Evolutionary conservation across 2,329 filamentous ascomycete species (phyloP), one percentile per base, ranked within the genome.

Genomic region (Ambrosiella cleistominuta): DNA sequence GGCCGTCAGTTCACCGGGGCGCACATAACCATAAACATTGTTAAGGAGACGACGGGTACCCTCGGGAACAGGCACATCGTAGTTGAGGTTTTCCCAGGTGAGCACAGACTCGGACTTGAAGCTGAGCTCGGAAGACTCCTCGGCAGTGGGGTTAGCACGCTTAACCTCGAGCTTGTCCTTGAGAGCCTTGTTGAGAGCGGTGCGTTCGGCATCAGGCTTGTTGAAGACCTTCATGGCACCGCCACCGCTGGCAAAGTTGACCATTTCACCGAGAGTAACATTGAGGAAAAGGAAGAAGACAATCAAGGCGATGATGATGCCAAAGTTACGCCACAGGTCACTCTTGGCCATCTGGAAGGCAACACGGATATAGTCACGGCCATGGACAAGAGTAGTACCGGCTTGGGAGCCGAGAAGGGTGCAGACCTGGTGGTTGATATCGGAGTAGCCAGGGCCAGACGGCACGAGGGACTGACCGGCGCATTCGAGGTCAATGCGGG

Each of bases 21-120:
- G 81, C 55, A 89, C 85, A 63, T 83, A 91, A 1, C 83, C 89
- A 58, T 71, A 77, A 1, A 81, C 71, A 45, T 73, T 70, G 65
- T 75, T 74, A 1, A 83, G 74, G 5, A 83, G 73, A 3, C 76
- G 74, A 8, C 77, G 73, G 3, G 72, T 76, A 1, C 78, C 79
- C 3, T 74, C 76, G 0, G 78, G 72, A 2, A 81, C 75, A 0
- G 80, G 80, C 0, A 85, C 81, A 60, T 83, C 80, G 67, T 95
- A 95, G 66, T 83, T 87, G 61, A 96, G 80, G 62, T 86, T 75
- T 67, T 91, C 86, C 85, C 88, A 95, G 0, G 89, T 95, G 61
- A 95, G 75, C n/a, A 88, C 74, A 40, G 82, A 80, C 64, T 77
- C 75, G 0, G 80, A 83, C 2, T 74, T 70, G 60, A 83, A 80